These are phyloP conservation scores for Combretum micranthum DNA, from an alignment of 345 rosid species.

Conservation along the genomic window DNA sequence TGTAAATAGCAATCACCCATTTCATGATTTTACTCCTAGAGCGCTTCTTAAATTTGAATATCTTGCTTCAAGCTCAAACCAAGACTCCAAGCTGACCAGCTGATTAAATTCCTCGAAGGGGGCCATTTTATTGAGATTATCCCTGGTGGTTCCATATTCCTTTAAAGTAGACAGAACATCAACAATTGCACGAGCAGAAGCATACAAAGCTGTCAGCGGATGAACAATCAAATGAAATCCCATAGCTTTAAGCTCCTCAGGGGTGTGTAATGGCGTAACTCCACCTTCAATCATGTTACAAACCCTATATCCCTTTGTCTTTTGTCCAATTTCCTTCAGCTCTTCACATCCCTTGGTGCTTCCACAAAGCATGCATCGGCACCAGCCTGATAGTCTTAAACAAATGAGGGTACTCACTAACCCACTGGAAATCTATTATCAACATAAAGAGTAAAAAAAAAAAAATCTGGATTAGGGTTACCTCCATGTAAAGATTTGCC, in stretches of 20 bases:
- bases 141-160: constrained; percentile 32
- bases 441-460: background rate
- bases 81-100: constrained; percentile 34
- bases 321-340: constrained; percentile 31
- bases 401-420: background rate
- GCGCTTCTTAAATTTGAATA: constrained; percentile 12
- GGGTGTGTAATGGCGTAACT: constrained; percentile 37
- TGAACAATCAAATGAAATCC: constrained; percentile 36
- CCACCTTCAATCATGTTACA: constrained; percentile 56
- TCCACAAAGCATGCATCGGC: constrained; percentile 52
- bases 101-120: constrained; percentile 38
- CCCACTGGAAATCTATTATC: background rate
- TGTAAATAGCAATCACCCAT: background rate
- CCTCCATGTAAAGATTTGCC: constrained; percentile 52
- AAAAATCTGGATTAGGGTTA: background rate
- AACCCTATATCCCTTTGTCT: constrained; percentile 34
- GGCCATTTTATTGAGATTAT: constrained; percentile 32
- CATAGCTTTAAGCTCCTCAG: constrained; percentile 44
- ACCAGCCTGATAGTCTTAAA: constrained; percentile 24
- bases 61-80: constrained; percentile 36
- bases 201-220: constrained; percentile 30
- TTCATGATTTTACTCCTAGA: constrained; percentile 9
- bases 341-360: constrained; percentile 41
- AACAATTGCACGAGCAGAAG: constrained; percentile 31
- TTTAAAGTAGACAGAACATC: constrained; percentile 38